Evolutionary conservation across 805 yeast genomes (phyloP).

Genomic region (Candida rishiriensis): DNA sequence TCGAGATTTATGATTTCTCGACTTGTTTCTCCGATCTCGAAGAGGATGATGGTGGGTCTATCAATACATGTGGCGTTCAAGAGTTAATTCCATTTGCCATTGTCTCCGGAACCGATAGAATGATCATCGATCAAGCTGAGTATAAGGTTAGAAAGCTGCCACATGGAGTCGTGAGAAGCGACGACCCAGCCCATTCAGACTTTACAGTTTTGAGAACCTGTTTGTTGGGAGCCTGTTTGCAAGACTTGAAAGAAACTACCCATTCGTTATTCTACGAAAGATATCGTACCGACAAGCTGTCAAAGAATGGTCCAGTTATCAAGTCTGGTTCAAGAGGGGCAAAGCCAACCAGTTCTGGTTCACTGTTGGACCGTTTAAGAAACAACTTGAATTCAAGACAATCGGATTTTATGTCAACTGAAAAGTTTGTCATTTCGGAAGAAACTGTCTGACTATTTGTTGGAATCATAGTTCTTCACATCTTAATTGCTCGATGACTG

Average conservation of each 20-base stretch:
- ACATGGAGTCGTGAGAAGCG: slow-evolving; percentile 83
- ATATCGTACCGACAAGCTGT: slow-evolving; percentile 52
- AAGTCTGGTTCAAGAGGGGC: slow-evolving; percentile 11
- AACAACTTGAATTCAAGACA: slow-evolving; percentile 19
- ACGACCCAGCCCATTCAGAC: slow-evolving; percentile 77
- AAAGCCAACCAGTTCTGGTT: slow-evolving; percentile 19
- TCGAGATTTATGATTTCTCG: slow-evolving; percentile 28
- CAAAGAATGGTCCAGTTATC: slow-evolving; percentile 13
- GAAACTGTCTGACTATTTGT: slow-evolving; percentile 2
- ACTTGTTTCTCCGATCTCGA: slow-evolving; percentile 27
- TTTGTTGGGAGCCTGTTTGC: slow-evolving; percentile 72
- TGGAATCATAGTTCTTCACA: too few relatives aligned
- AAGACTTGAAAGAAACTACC: slow-evolving; percentile 74
- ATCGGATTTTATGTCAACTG: slow-evolving; percentile 17
- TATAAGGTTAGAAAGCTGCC: slow-evolving; percentile 80
- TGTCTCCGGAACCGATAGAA: slow-evolving; percentile 72
- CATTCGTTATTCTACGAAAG: slow-evolving; percentile 72
- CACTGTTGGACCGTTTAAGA: slow-evolving; percentile 20
- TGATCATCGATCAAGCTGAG: slow-evolving; percentile 59
- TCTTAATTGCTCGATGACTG: too few relatives aligned
- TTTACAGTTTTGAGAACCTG: slow-evolving; percentile 70
- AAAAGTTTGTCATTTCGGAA: slow-evolving; percentile 13
- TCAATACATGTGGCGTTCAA: slow-evolving; percentile 14
- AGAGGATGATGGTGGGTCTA: slow-evolving; percentile 19
- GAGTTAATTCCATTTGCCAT: slow-evolving; percentile 77